Evolutionary conservation across 306 rosid genomes (phyloP).

Genomic region (Rosa chinensis): DNA sequence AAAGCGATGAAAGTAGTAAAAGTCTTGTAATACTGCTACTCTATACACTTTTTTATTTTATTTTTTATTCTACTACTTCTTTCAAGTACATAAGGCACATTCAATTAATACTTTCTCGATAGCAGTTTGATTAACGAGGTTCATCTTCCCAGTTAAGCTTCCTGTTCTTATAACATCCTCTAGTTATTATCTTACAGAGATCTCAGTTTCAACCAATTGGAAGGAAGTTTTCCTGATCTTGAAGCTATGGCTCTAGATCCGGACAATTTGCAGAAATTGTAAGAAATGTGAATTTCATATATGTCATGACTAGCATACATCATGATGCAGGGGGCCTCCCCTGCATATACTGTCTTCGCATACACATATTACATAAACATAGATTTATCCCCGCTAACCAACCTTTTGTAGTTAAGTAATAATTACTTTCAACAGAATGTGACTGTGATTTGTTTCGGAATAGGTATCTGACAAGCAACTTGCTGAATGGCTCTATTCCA

Average conservation of each 20-base stretch:
- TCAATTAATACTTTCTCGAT: not conserved
- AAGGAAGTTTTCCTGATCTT: too few species aligned
- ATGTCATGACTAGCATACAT: too few species aligned
- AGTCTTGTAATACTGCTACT: not conserved
- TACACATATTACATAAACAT: too few species aligned
- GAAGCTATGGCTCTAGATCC: too few species aligned
- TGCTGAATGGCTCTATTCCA: slow-evolving; percentile 15
- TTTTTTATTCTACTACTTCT: not conserved
- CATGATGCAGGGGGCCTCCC: too few species aligned
- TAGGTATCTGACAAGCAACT: slow-evolving; percentile 23
- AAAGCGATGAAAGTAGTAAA: not conserved
- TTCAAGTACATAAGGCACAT: not conserved
- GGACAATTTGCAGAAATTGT: too few species aligned
- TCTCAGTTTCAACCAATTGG: slow-evolving; percentile 14
- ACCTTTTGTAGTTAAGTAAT: too few species aligned
- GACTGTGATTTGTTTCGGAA: not conserved
- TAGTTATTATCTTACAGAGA: slow-evolving; percentile 20
- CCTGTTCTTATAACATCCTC: not conserved
- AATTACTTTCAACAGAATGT: too few species aligned
- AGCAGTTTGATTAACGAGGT: not conserved
- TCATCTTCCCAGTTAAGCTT: not conserved
- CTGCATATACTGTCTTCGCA: too few species aligned
- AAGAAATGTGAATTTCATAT: too few species aligned
- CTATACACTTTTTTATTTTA: not conserved
- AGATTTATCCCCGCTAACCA: too few species aligned